Base-by-base conservation (phyloP, 202 grass and related monocot species). In the Zizania palustris region DNA sequence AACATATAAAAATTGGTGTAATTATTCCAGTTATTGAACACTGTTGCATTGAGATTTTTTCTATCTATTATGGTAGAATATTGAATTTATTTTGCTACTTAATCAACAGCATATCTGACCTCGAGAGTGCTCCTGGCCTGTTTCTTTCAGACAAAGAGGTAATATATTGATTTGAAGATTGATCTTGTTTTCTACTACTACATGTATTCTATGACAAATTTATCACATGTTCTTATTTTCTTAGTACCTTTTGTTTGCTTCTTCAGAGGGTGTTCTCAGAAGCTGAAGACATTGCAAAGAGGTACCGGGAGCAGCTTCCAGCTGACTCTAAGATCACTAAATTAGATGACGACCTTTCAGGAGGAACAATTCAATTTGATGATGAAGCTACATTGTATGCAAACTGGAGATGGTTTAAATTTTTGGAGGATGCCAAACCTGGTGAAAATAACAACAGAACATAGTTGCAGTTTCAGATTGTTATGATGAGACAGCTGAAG, bases 321-420 rank as follows among this genome's bases (percentile, higher is more conserved):
- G 78, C 78, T 66, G 7, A 79, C 73, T 80, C 82, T 79, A 60
- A 61, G 45, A 80, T 46, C 21, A 68, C 51, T 40, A 51, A 35
- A n/a, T 71, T 80, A 73, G 53, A 84, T 65, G 74, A 82, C 58
- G 9, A 37, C 19, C 62, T 88, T 53, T 75, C 63, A 68, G 69
- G 43, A 45, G 78, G 81, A 58, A 71, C 53, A 28, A 61, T 85
- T 76, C 74, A 83, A 15, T 92, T 99, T 66, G 87, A 99, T 79
- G 84, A 90, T 3, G 96, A 95, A 60, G 67, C 85, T 69, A 67
- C 16, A 60, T 56, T 90, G 28, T 99, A 95, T 59, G 80, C 87
- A 87, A 99, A 99, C 80, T 89, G 96, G 92, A 87, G 87, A 82
- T 95, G 89, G 83, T 99, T 99, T 73, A 89, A 90, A 71, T 95